A percentile compares a stretch with the other conserved stretches of the same genome.
Conservation (phyloP, 306 rosid genomes). For the Pterocarpus macrocarpus region DNA sequence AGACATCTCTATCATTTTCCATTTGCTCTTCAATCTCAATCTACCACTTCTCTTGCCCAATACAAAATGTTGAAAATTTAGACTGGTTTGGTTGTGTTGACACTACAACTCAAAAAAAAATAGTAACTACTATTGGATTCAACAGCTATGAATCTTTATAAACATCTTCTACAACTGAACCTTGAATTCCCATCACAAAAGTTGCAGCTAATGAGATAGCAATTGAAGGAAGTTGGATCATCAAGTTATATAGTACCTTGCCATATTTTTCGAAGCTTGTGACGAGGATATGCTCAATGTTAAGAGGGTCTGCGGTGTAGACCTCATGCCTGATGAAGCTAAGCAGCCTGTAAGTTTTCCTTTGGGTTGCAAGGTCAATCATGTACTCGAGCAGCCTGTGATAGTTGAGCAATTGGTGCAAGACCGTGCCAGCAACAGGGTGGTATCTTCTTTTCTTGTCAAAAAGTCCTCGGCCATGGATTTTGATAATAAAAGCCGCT, state of each 20-base stretch:
- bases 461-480: slow-evolving; percentile 33
- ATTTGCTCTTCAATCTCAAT: too few relatives aligned
- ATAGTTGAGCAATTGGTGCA: slow-evolving; percentile 52
- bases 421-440: slow-evolving; percentile 49
- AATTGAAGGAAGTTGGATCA: background rate
- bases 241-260: slow-evolving; percentile 53
- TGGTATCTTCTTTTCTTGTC: slow-evolving; percentile 54
- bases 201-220: background rate
- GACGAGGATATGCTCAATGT: slow-evolving; percentile 67
- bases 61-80: too few relatives aligned
- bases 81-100: too few relatives aligned
- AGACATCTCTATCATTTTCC: too few relatives aligned
- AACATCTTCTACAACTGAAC: background rate
- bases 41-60: too few relatives aligned
- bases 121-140: background rate
- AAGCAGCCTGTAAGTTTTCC: slow-evolving; percentile 68
- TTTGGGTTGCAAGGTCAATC: slow-evolving; percentile 58
- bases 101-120: too few relatives aligned
- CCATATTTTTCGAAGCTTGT: slow-evolving; percentile 67
- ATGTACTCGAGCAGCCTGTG: slow-evolving; percentile 62
- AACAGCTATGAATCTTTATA: background rate
- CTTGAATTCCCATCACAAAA: background rate
- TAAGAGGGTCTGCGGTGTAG: slow-evolving; percentile 72
- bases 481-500: slow-evolving; percentile 38
- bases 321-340: slow-evolving; percentile 62